A percentile compares a stretch with the other conserved stretches of the same genome.
These are phyloP conservation scores for Puccinia coronata DNA, from an alignment of 1,284 basidiomycete species.

Conservation along the genomic window DNA sequence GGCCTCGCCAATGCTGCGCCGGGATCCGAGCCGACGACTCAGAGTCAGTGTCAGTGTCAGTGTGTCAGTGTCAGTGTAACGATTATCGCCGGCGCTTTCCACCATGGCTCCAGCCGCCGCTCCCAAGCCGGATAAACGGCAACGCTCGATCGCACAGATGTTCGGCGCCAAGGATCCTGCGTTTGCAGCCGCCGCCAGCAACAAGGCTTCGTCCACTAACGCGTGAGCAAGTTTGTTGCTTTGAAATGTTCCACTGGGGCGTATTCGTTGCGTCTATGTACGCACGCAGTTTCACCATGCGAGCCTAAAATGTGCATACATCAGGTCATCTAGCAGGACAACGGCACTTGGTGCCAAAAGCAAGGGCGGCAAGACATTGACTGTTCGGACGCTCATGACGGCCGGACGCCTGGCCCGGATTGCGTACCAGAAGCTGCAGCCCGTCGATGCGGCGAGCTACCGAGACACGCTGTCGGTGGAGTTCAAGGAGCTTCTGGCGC, in stretches of 20 bases:
- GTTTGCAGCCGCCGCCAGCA: background rate
- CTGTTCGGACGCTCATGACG: background rate
- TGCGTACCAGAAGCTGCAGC: constrained; percentile 18
- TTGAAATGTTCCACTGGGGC: background rate
- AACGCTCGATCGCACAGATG: constrained; percentile 44
- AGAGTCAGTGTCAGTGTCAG: too few species aligned
- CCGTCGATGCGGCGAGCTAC: constrained; percentile 5
- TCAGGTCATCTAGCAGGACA: background rate
- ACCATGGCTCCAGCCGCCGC: constrained; percentile 1
- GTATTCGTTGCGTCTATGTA: too few species aligned
- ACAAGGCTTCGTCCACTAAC: background rate
- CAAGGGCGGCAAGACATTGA: constrained; percentile 11
- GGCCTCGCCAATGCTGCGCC: too few species aligned
- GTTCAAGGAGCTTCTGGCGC: constrained; percentile 24
- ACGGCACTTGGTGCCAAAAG: background rate
- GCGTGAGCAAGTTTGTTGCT: constrained; percentile 9
- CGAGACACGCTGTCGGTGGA: constrained; percentile 7
- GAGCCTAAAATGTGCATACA: background rate
- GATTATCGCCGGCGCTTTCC: too few species aligned
- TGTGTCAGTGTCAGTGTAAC: too few species aligned
- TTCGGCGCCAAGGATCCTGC: constrained; percentile 19
- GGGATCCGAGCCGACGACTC: too few species aligned
- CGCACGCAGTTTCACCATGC: too few species aligned
- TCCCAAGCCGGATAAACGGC: constrained; percentile 41
- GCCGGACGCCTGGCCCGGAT: constrained; percentile 9